Base-by-base conservation (phyloP, 306 rosid species). In the Neltuma alba region DNA sequence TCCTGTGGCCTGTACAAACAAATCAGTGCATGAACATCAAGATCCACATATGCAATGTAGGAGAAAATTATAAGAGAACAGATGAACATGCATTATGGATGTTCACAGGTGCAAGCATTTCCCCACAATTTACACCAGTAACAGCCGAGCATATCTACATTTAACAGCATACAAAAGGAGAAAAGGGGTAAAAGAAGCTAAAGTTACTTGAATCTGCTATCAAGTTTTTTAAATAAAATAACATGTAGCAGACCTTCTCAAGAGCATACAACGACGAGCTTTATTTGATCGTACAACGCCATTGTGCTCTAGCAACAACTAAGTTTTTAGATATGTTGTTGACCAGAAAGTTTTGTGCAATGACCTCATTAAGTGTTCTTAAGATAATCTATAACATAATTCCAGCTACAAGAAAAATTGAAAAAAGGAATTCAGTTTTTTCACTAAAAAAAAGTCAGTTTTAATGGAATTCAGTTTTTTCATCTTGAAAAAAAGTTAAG, bases 1-100 rank as follows among this genome's bases (percentile, higher is more conserved):
- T 36, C 41, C 18, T 20, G 20, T 20, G 52, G 33, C 31, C 86
- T 83, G 80, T 20, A 37, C 38, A 69, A 42, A 80, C 41, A 76
- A 11, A 70, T 75, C 67, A 76, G 20, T 6, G 6, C 36, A 75
- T 52, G 31, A 60, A 23, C 9, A 18, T 50, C 45, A 54, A 21
- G 1, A 31, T 28, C 16, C 23, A 36, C 23, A 36, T 23, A 72
- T 54, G 16, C 7, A 52, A 48, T 48, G 21, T 14, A 58, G 38
- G 12, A 36, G 48, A 72, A 77, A 41, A 55, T 40, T 18, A 28
- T 21, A 16, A 15, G 60, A 70, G 60, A 42, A 30, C 42, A 7
- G 23, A 18, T 15, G 21, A 40, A 74, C 28, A 71, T 31, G 31
- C 2, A 45, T 25, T 8, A 9, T 68, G 25, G 14, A 28, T 54